Base-by-base conservation (phyloP, 805 yeast genomes). In the Cyberlindnera mississippiensis region DNA sequence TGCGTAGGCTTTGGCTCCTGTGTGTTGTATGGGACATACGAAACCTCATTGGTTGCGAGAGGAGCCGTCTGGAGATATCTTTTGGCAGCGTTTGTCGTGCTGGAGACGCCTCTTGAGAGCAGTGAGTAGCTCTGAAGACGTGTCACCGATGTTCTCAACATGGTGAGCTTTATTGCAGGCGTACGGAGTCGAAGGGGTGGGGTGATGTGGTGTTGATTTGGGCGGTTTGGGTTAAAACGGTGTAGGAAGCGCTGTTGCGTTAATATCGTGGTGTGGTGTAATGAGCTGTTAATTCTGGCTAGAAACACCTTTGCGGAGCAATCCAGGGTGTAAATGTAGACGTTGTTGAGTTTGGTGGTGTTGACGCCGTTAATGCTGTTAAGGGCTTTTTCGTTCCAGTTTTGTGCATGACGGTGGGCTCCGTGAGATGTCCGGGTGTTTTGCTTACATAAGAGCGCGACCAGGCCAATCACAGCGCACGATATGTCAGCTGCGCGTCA, bases 21-120 rank as follows among this genome's bases (percentile, higher is more conserved):
- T n/a, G 38, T 18, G 11, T 44, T 46, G 35, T 46, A 47, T n/a
- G 55, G 56, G 14, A 53, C 51, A 28, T 47, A 51, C 6, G 51
- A 33, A 9, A 40, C 37, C 18, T 45, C 51, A 26, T 49, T 51
- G 29, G 47, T 37, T 4, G 52, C 49, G 15, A 42, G 33, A 8
- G 63, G 64, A 6, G 57, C 54, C 4, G 63, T 61, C 41, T 61
- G 61, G 45, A 62, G 52, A 40, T 49, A 60, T 28, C 66, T 40
- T 48, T 57, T 61, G 6, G 53, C 35, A 14, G 47, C 44, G 15
- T 28, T 49, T 15, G 55, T n/a, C 7, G 49, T 22, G 29, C 43
- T 45, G 8, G 48, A 50, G 4, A 52, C 38, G 18, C 37, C 9
- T 49, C 56, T 52, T 3, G 37, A 24, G 28, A 42, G 33, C 10